These are phyloP conservation scores for Phytophthora fragariaefolia DNA, from an alignment of 352 stramenopile genomes.

Conservation along the genomic window DNA sequence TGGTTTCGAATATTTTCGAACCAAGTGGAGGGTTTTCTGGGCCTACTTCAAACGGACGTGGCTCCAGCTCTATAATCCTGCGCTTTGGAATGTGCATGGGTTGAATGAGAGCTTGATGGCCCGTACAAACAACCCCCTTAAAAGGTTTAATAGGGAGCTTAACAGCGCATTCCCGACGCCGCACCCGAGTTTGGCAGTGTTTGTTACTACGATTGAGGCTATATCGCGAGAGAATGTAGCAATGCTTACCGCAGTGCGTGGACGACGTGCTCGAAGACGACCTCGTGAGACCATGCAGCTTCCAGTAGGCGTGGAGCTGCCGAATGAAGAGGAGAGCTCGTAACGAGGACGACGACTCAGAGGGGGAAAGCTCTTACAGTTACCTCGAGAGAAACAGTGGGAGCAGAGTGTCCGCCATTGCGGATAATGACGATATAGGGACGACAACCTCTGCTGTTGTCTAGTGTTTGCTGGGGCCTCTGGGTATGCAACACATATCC, in stretches of 20 bases:
- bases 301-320: not conserved
- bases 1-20: not conserved
- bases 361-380: not conserved
- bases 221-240: not conserved
- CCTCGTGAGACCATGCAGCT: not conserved
- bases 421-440: not conserved
- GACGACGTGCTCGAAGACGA: not conserved
- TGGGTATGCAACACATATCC: not conserved
- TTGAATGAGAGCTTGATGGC: not conserved
- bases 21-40: not conserved
- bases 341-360: not conserved
- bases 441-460: not conserved
- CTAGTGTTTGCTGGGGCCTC: not conserved
- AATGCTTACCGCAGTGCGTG: not conserved
- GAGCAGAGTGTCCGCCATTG: not conserved
- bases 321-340: not conserved
- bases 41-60: slow-evolving; percentile 1
- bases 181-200: not conserved
- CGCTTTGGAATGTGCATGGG: not conserved
- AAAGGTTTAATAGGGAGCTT: not conserved
- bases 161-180: not conserved
- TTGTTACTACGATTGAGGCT: not conserved
- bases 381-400: not conserved
- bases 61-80: not conserved
- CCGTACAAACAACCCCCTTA: not conserved